Evolutionary conservation across 345 rosid species (phyloP).

Genomic region (Rhizophora apiculata): DNA sequence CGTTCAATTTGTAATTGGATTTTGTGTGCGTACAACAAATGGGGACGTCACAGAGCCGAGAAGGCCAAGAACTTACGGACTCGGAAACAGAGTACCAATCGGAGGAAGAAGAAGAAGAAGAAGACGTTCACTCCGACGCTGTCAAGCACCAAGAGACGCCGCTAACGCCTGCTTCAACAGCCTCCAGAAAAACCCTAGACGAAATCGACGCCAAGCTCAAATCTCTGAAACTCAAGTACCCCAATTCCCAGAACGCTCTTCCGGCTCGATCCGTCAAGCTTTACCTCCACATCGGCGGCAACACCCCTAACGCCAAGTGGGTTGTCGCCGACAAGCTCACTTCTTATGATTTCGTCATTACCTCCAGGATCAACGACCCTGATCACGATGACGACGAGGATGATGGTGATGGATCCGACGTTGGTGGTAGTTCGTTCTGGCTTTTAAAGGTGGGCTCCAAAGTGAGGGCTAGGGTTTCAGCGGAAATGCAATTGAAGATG

Average conservation of each 20-base stretch:
- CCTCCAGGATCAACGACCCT: conserved; percentile 24
- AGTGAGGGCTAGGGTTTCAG: conserved; percentile 63
- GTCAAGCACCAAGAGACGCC: conserved; percentile 22
- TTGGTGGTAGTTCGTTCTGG: conserved; percentile 45
- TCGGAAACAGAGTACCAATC: conserved; percentile 22
- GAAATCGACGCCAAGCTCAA: conserved; percentile 39
- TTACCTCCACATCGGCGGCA: conserved; percentile 77
- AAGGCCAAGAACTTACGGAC: conserved; percentile 25
- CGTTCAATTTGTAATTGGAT: not conserved
- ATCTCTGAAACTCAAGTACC: conserved; percentile 59
- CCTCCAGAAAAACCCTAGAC: conserved; percentile 8
- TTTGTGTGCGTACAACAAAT: not conserved
- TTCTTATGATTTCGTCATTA: conserved; percentile 46
- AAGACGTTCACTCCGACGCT: conserved; percentile 15
- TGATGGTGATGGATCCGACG: conserved; percentile 22
- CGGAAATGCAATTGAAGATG: conserved; percentile 83
- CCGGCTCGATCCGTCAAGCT: conserved; percentile 61
- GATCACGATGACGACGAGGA: conserved; percentile 35
- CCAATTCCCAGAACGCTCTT: conserved; percentile 22
- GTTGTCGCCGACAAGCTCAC: conserved; percentile 54
- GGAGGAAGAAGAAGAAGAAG: conserved; percentile 8
- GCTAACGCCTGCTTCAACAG: not conserved
- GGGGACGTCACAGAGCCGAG: conserved; percentile 30
- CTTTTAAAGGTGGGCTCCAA: conserved; percentile 63
- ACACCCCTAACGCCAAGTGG: conserved; percentile 87